Conservation (phyloP, 192 early-diverging fungal genomes). For the Helicostylum pulchrum region DNA sequence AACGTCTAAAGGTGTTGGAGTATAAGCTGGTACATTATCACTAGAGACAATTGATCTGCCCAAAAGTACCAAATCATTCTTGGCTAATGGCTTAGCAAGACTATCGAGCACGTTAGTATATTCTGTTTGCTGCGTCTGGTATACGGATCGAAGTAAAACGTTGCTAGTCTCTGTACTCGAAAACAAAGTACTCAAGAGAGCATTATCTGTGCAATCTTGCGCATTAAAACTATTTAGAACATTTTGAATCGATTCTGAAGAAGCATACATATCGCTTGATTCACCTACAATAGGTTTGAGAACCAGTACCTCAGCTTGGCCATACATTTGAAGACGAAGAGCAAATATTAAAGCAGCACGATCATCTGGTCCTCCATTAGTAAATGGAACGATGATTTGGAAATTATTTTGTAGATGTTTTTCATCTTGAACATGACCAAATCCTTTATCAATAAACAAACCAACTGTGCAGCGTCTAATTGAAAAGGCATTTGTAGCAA, state of each 20-base stretch:
- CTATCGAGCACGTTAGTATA: neutral
- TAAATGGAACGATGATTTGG: conserved; percentile 64
- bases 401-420: conserved; percentile 33
- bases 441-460: conserved; percentile 70
- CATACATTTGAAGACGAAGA: conserved; percentile 45
- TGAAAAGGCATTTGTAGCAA: conserved; percentile 13
- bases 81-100: neutral
- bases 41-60: neutral
- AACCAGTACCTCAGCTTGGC: neutral
- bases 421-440: conserved; percentile 48
- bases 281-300: neutral
- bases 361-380: conserved; percentile 75
- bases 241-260: neutral
- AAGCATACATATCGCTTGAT: neutral
- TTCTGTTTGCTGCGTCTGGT: neutral
- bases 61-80: neutral
- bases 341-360: conserved; percentile 58
- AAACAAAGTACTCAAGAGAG: neutral
- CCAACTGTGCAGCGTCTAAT: conserved; percentile 45
- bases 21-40: neutral
- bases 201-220: neutral
- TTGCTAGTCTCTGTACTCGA: neutral
- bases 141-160: neutral
- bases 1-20: neutral
- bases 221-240: neutral